Conservation (phyloP, 2,329 filamentous ascomycete genomes). For the Talaromyces sp. region DNA sequence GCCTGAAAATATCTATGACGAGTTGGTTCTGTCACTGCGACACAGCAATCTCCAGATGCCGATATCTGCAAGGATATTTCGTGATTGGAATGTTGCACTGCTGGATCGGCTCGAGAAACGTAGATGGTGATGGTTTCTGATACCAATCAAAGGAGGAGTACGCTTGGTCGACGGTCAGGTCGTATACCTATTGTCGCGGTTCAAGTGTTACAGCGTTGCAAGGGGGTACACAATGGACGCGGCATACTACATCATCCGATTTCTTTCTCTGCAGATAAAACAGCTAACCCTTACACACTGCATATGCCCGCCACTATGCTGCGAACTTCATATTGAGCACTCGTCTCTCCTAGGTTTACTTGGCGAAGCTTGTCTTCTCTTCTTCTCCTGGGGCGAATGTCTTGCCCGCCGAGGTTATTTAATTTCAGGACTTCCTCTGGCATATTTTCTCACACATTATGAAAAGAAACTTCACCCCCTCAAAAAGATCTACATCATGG, state of each 20-base stretch:
- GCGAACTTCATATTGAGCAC: conserved; percentile 2
- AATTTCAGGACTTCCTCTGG: background rate
- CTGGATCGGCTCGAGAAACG: conserved; percentile 41
- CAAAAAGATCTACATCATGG: background rate
- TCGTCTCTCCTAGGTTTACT: no score
- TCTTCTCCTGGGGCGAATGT: background rate
- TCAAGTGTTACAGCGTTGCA: background rate
- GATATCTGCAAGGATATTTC: conserved; percentile 45
- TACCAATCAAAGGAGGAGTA: no score
- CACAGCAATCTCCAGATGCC: conserved; percentile 45
- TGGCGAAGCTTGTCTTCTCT: conserved; percentile 13
- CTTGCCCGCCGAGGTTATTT: background rate
- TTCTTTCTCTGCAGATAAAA: background rate
- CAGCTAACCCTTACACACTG: conserved; percentile 3
- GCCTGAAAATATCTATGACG: conserved; percentile 33
- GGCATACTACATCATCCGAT: background rate
- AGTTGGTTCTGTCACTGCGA: conserved; percentile 33
- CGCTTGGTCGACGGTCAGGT: background rate
- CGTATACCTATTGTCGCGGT: background rate
- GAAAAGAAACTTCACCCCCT: no score
- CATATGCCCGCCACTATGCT: conserved; percentile 5
- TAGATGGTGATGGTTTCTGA: background rate
- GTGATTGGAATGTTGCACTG: conserved; percentile 52
- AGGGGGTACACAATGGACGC: background rate
- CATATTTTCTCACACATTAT: no score